Percentiles rank a stretch among this genome's conserved stretches.
Conservation (phyloP, 257 asterid species). For the Rhazya stricta region DNA sequence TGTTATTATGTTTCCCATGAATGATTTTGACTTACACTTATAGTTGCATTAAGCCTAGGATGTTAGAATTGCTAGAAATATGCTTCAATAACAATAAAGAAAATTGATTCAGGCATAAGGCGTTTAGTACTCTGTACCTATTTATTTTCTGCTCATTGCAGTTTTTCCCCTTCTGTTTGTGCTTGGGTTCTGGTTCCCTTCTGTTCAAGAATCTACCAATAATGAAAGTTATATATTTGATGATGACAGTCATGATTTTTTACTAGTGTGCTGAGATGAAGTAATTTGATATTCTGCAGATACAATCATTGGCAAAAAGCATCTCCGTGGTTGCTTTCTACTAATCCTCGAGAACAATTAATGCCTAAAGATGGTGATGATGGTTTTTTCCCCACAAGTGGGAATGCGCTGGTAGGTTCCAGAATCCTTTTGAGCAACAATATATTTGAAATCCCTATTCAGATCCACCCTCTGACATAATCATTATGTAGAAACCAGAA, state of each 20-base stretch:
- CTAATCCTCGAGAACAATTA: conserved; percentile 74
- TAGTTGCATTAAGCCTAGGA: background rate
- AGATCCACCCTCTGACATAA: conserved; percentile 19
- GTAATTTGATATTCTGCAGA: conserved; percentile 39
- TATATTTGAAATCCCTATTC: conserved; percentile 14
- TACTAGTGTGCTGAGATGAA: conserved; percentile 3
- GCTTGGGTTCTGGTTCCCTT: background rate
- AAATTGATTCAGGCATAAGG: background rate
- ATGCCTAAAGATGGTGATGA: conserved; percentile 96
- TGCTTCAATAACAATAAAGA: background rate
- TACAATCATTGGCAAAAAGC: conserved; percentile 81
- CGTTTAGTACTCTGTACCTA: background rate
- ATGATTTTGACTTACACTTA: background rate
- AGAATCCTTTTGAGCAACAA: conserved; percentile 6
- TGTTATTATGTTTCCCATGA: background rate
- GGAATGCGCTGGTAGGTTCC: conserved; percentile 70
- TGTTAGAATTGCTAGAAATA: background rate
- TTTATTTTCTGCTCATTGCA: background rate
- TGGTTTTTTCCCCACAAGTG: conserved; percentile 93
- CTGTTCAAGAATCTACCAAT: background rate
- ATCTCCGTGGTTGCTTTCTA: conserved; percentile 82
- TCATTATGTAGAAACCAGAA: conserved; percentile 74
- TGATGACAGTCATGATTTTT: background rate
- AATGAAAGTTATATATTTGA: background rate
- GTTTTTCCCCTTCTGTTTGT: background rate